Evolutionary conservation across 495 filamentous ascomycete genomes (phyloP), one percentile per base, ranked within the genome.

Genomic region (Neurospora cerealis): DNA sequence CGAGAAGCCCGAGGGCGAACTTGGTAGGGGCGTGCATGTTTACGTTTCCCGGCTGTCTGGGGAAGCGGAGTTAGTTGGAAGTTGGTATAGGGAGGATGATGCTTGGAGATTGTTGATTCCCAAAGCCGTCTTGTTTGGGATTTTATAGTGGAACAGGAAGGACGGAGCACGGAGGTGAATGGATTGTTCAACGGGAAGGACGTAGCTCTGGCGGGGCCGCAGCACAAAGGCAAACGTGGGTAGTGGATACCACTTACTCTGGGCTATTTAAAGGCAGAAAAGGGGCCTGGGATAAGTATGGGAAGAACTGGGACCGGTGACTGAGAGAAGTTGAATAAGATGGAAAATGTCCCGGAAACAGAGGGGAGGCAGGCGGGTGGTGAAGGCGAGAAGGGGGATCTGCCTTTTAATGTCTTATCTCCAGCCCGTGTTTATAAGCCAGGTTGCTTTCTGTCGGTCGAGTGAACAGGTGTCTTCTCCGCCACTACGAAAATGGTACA

Each of bases 1-100:
- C 87, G 72, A 93, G 86, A 81, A 93, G 83, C 81, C 87, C 87
- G 75, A 81, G 76, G 69, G 80, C 81, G 66, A 80, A 71, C 75
- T 78, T 81, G 54, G 77, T 75, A 69, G 75, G 75, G 62, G 72
- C 75, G 62, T 80, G 80, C 81, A 82, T 82, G 28, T 70, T 77
- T 73, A 70, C 32, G 77, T 40, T 71, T 72, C 54, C 54, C 54
- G 54, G 54, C 54, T 66, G 54, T 66, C 54, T 66, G 54, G 28
- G 54, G 28, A 66, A 19, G 15, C 54, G 6, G 54, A 24, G 71
- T 73, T 36, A 74, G 73, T 60, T 3, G 36, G 10, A 13, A 71
- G 72, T 40, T 34, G 28, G 39, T 62, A 66, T 66, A 66, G 34
- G 34, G 15, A 66, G 13, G 6, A 19, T 34, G 54, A 19, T 66